Base-by-base conservation (phyloP, 2,329 filamentous ascomycete species). In the Penicillium thymicola region DNA sequence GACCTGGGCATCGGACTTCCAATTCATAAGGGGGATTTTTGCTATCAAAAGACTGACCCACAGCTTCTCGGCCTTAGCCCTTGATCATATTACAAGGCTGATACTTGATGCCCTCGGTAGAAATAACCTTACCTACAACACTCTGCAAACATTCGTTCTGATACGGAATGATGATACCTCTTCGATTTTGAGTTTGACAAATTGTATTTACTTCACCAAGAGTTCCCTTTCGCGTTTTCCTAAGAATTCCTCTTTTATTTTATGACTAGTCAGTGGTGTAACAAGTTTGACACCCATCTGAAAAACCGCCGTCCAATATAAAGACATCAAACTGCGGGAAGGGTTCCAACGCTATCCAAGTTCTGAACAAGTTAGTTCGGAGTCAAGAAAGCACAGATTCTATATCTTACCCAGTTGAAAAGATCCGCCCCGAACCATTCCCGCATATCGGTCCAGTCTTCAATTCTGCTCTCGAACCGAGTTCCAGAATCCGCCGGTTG, bases 381-480 rank as follows among this genome's bases (percentile, higher is more conserved):
- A 38, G 16, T 23, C 10, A n/a, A 27, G 23, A 28, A 38, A 27
- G 14, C 21, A 37, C 3, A 18, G 5, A 18, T 27, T 37, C 9
- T 25, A 42, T 42, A 11, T 16, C 28, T 27, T 46, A 52, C 50
- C 52, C 53, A 50, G 28, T 41, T 41, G 16, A 51, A 36, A 21
- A 51, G 27, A 42, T 44, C 47, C 18, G 36, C 1, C 27, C 50
- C 42, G 34, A 53, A 30, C 48, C 48, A 57, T 32, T 32, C 28
- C 48, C 34, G 34, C 50, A 54, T 72, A 80, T 52, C 54, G 38
- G 32, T 54, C 48, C 54, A 57, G 11, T 57, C 41, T 30, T 46
- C 45, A 25, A 45, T 30, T 13, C 73, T 46, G 78, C 9, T 30
- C 23, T 45, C 40, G 8, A 28, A 27, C 10, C 16, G 46, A n/a